Conservation (phyloP, 345 rosid genomes). For the Gossypium raimondii region DNA sequence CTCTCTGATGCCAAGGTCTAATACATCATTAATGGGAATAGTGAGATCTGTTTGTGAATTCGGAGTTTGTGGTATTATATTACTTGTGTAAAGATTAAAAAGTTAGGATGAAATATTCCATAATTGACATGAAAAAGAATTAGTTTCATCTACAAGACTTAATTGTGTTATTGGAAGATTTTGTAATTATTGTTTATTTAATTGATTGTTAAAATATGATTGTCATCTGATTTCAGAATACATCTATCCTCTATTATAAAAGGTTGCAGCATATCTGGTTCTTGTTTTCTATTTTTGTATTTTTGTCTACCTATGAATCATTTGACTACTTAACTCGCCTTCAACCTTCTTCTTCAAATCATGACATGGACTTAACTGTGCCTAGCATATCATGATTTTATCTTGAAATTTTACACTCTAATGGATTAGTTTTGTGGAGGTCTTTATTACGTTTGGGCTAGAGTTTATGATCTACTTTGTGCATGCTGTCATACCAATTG, state of each 20-base stretch:
- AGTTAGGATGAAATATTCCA: not conserved
- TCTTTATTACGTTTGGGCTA: no score
- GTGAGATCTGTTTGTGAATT: not conserved
- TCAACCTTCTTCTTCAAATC: no score
- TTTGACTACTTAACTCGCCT: not conserved
- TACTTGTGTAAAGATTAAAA: not conserved
- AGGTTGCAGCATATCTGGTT: not conserved
- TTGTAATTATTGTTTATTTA: not conserved
- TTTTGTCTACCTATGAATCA: not conserved
- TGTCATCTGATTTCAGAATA: not conserved
- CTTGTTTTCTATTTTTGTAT: not conserved
- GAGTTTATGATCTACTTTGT: no score
- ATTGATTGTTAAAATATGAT: not conserved
- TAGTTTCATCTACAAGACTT: not conserved
- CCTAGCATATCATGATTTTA: no score
- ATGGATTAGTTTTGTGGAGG: no score
- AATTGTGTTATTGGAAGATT: not conserved
- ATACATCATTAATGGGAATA: not conserved
- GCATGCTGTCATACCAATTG: no score
- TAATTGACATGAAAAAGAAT: not conserved
- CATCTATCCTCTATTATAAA: not conserved
- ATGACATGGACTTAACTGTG: no score
- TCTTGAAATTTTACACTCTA: no score
- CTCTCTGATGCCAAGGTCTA: conserved; percentile 87
- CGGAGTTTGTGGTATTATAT: not conserved